These are phyloP conservation scores for Centaurea solstitialis DNA, from an alignment of 129 eudicot genomes.

Conservation along the genomic window DNA sequence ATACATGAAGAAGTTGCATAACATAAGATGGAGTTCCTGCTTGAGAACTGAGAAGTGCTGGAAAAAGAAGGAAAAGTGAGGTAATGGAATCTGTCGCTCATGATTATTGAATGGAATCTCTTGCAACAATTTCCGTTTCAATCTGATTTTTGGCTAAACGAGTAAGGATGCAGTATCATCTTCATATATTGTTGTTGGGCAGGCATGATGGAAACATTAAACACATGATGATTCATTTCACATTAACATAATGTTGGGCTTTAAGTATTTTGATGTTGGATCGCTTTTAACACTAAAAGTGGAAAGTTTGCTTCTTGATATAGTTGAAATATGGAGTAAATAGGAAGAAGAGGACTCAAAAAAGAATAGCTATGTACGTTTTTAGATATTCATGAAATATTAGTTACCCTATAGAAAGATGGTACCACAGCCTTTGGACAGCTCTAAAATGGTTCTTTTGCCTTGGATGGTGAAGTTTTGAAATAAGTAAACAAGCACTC, in stretches of 20 bases:
- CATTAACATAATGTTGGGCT: slow-evolving; percentile 13
- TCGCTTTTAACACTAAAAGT: background rate
- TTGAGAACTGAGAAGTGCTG: slow-evolving; percentile 9
- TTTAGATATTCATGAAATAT: background rate
- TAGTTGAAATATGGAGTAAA: slow-evolving; percentile 1
- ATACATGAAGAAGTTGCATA: slow-evolving; percentile 3
- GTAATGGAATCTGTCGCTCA: background rate
- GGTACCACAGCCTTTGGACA: background rate
- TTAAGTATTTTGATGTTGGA: background rate
- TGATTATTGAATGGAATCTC: background rate
- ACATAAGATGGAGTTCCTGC: slow-evolving; percentile 10
- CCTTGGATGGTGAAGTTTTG: background rate
- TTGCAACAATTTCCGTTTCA: slow-evolving; percentile 7
- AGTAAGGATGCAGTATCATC: background rate
- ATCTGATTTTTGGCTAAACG: slow-evolving; percentile 2
- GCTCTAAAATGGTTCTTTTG: background rate
- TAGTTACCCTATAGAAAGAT: slow-evolving; percentile 2
- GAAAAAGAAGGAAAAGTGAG: slow-evolving; percentile 1
- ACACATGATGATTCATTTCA: slow-evolving; percentile 2
- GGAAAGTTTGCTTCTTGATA: slow-evolving; percentile 3
- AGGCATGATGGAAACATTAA: background rate
- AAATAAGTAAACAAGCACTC: background rate
- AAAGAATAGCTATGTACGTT: slow-evolving; percentile 6
- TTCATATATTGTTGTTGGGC: slow-evolving; percentile 3
- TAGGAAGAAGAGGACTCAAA: background rate